Evolutionary conservation across 73 alveolate genomes (phyloP), one percentile per base, ranked within the genome.

Genomic region (Loxodes magnus): DNA sequence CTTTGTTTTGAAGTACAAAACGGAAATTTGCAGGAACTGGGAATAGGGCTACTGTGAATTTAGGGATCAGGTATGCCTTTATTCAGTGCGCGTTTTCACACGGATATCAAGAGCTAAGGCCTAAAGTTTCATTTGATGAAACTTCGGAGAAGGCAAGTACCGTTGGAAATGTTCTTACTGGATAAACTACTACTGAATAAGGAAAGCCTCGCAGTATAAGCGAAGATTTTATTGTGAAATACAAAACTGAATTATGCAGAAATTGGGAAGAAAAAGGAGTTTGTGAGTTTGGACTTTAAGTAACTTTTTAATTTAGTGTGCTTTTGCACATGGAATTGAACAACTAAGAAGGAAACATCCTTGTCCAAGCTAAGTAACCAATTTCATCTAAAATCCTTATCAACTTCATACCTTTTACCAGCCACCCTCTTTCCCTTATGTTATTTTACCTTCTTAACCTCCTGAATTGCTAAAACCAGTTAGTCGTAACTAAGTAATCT

Each of bases 21-120:
- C 43, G 20, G 43, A 33, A 33, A 33, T 33, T 33, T 33, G 43
- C 43, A 33, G 43, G 43, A 33, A 33, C 14, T 33, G 43, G 43
- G 43, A 33, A 16, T n/a, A 33, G 10, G 43, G 43, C 2, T n/a
- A n/a, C 10, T 33, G 43, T 16, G 43, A 33, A 16, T 33, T 33
- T 33, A 16, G 43, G 43, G 43, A 33, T 33, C 43, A 33, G 14
- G n/a, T n/a, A n/a, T n/a, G n/a, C n/a, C n/a, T n/a, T n/a, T n/a
- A n/a, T n/a, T n/a, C n/a, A n/a, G n/a, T 33, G 43, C 14, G 43
- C 43, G 14, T 33, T 33, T 33, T 12, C 43, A n/a, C 43, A 33
- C 14, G 43, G 43, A 33, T 1, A n/a, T 16, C 43, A 33, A 1
- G 43, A 33, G 2, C 14, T 33, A 33, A 0, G 43, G 14, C 20